These are phyloP conservation scores for Tolypocladium album DNA, from an alignment of 2,329 filamentous ascomycete genomes.

Conservation along the genomic window DNA sequence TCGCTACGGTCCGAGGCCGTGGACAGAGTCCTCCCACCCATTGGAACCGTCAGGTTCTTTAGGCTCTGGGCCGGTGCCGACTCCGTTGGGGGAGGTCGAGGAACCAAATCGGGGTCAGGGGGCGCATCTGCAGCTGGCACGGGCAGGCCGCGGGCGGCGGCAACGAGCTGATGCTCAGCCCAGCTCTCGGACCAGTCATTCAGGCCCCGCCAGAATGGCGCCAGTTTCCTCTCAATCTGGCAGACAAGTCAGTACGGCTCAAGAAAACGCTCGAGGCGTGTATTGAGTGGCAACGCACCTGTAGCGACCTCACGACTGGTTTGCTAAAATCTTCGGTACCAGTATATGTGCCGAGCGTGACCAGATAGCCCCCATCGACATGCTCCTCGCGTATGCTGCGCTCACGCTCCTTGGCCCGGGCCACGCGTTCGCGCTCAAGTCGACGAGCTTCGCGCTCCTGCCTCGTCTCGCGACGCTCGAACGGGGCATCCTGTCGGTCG, in stretches of 20 bases:
- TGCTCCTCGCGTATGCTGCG: slow-evolving; percentile 84
- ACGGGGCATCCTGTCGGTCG: slow-evolving; percentile 30
- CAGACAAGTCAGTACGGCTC: slow-evolving; percentile 7
- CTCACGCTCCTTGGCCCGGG: slow-evolving; percentile 74
- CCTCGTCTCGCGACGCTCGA: slow-evolving; percentile 71
- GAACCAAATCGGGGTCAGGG: slow-evolving; percentile 55
- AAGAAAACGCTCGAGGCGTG: neutral
- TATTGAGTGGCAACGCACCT: slow-evolving; percentile 45
- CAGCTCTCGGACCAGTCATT: slow-evolving; percentile 82
- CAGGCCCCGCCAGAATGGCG: slow-evolving; percentile 91
- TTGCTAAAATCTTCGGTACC: slow-evolving; percentile 93
- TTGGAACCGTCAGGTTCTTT: slow-evolving; percentile 68
- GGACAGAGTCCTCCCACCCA: slow-evolving; percentile 66
- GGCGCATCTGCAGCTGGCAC: slow-evolving; percentile 78
- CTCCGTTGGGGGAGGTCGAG: slow-evolving; percentile 32
- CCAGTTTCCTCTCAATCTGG: slow-evolving; percentile 83
- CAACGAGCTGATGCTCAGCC: slow-evolving; percentile 92
- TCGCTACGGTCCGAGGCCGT: slow-evolving; percentile 60
- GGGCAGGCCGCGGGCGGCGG: slow-evolving; percentile 72
- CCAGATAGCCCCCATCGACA: slow-evolving; percentile 87
- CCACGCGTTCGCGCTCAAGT: slow-evolving; percentile 67
- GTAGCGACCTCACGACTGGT: slow-evolving; percentile 73
- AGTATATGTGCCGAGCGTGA: slow-evolving; percentile 89
- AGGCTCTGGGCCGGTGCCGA: slow-evolving; percentile 47
- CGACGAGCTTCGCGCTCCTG: slow-evolving; percentile 83